Evolutionary conservation across 345 rosid genomes (phyloP), one percentile per base, ranked within the genome.

Genomic region (Chamaenerion angustifolium): DNA sequence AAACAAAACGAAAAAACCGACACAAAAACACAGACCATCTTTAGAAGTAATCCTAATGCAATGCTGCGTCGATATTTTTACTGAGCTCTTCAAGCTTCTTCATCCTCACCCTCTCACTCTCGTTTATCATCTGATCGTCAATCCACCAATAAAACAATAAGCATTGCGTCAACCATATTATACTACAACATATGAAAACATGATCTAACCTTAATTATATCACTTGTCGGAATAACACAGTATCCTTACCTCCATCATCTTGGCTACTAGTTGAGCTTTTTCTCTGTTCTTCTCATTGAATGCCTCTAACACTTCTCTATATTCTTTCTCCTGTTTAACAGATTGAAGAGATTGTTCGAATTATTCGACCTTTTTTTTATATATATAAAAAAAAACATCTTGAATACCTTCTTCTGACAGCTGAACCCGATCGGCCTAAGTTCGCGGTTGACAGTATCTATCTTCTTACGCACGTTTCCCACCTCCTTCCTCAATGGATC

Each of bases 31-130:
- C 49, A 17, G 15, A 27, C 0, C 27, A 65, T 37, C 43, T 50
- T 58, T 10, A 21, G 14, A 21, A 16, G 49, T 44, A 11, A 14
- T 16, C 46, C 59, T 56, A 73, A n/a, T 46, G 27, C 4, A 76
- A 72, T 25, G 59, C 48, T 50, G 37, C 3, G 37, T 86, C 93
- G 11, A 80, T 64, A 40, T 63, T 78, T 69, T 68, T 81, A 83
- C 77, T 86, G 71, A 90, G 76, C 61, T 86, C 93, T 43, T 86
- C 98, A 40, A 90, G 89, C 68, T 92, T 92, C 79, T 74, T 70
- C 89, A 82, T 69, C 66, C 98, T 72, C 41, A 69, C 25, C 37
- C 46, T 82, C 77, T 92, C 98, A 43, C 98, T 92, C 70, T 92
- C 93, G 8, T 69, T 56, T 53, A 72, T 87, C 74, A 92, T 63